These are phyloP conservation scores for Metschnikowia sp. DNA, from an alignment of 805 yeast species.

Conservation along the genomic window DNA sequence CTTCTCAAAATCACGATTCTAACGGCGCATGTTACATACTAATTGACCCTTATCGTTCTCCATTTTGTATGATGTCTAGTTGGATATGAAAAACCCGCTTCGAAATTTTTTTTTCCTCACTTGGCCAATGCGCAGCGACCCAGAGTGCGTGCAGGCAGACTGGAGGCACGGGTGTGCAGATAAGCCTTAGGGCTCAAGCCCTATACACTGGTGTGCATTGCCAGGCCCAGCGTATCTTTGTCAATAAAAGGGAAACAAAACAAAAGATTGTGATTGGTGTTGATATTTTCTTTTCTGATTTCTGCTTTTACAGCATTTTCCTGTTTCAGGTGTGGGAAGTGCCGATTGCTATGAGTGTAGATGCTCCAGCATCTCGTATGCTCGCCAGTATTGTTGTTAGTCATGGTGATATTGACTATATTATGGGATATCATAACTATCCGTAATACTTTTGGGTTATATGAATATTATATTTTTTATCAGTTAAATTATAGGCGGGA, in stretches of 20 bases:
- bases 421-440: no score
- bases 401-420: no score
- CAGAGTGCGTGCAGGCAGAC: neutral
- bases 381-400: no score
- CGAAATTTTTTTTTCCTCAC: slow-evolving; percentile 14
- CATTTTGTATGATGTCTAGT: slow-evolving; percentile 58
- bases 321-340: no score
- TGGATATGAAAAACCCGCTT: slow-evolving; percentile 7
- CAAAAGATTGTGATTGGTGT: neutral
- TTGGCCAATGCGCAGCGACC: slow-evolving; percentile 4
- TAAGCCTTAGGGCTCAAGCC: slow-evolving; percentile 14
- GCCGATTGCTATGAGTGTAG: no score
- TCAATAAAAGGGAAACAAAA: neutral
- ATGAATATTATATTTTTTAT: no score
- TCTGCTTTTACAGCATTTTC: no score
- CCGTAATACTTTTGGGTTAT: no score
- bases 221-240: neutral
- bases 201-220: neutral
- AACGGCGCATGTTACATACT: slow-evolving; percentile 56
- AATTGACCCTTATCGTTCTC: slow-evolving; percentile 99
- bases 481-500: no score
- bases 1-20: no score
- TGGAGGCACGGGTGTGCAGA: slow-evolving; percentile 1
- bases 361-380: no score
- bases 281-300: no score